phyloP scores from a whole-genome alignment of 2,329 filamentous ascomycete genomes.

The Fulvia fulva region DNA sequence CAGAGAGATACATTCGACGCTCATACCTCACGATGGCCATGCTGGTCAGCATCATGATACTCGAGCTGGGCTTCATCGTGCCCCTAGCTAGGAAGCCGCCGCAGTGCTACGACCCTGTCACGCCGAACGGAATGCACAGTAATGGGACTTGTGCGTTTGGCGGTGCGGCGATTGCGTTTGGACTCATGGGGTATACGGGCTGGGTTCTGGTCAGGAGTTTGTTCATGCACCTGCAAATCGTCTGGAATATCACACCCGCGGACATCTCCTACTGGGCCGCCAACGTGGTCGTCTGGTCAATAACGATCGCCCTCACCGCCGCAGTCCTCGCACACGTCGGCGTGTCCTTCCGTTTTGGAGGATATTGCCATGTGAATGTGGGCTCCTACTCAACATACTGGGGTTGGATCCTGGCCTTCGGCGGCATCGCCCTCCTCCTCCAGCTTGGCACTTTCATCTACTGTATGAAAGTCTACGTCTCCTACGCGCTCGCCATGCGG shows the following conservation, averaged over 20 bases:
- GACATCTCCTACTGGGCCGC: slow-evolving; percentile 30
- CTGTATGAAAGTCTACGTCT: slow-evolving; percentile 35
- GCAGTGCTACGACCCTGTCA: slow-evolving; percentile 79
- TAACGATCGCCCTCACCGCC: slow-evolving; percentile 32
- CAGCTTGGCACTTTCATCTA: slow-evolving; percentile 35
- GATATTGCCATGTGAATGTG: slow-evolving; percentile 82
- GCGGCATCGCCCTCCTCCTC: slow-evolving; percentile 31
- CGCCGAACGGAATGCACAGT: slow-evolving; percentile 75
- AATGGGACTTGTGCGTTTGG: slow-evolving; percentile 74
- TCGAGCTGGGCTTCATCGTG: slow-evolving; percentile 81
- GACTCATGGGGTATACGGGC: slow-evolving; percentile 72
- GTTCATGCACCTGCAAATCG: slow-evolving; percentile 39
- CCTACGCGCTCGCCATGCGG: slow-evolving; percentile 17
- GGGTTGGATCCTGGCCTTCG: slow-evolving; percentile 37
- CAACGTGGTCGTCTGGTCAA: slow-evolving; percentile 29
- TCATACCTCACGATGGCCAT: slow-evolving; percentile 84
- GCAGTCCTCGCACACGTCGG: slow-evolving; percentile 43
- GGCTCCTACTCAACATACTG: slow-evolving; percentile 38
- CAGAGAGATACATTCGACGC: slow-evolving; percentile 73
- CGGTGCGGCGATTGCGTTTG: slow-evolving; percentile 71
- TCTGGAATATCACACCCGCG: slow-evolving; percentile 35
- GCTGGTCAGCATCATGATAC: slow-evolving; percentile 63
- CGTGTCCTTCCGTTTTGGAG: slow-evolving; percentile 62
- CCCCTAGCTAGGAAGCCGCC: slow-evolving; percentile 69
- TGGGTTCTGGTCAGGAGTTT: slow-evolving; percentile 64